phyloP scores from a whole-genome alignment of 2,329 filamentous ascomycete species.

The Xylaria hypoxylon region DNA sequence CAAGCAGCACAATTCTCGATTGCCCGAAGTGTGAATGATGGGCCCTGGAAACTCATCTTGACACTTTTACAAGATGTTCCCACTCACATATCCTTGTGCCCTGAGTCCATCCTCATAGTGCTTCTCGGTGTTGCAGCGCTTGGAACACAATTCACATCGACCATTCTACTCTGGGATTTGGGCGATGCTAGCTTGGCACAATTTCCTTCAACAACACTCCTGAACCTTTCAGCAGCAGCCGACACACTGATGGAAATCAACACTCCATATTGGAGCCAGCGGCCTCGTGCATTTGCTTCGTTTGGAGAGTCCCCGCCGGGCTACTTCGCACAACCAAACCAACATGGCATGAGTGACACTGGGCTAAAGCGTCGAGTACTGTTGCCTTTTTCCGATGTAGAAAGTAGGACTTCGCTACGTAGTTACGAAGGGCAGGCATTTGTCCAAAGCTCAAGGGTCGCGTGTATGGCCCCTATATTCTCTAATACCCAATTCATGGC shows the following conservation, averaged over 20 bases:
- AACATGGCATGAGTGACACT: too few relatives aligned
- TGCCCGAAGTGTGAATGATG: constrained; percentile 7
- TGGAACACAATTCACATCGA: constrained; percentile 9
- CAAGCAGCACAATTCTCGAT: background rate
- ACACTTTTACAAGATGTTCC: background rate
- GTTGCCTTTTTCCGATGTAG: too few relatives aligned
- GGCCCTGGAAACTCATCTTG: background rate
- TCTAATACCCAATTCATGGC: too few relatives aligned
- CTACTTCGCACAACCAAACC: too few relatives aligned
- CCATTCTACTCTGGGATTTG: constrained; percentile 11
- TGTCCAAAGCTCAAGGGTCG: too few relatives aligned
- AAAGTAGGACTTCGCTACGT: too few relatives aligned
- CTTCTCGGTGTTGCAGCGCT: background rate
- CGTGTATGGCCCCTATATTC: too few relatives aligned
- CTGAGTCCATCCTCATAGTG: constrained; percentile 10
- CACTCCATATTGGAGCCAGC: background rate
- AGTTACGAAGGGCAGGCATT: too few relatives aligned
- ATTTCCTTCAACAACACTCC: background rate
- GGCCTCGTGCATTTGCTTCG: background rate
- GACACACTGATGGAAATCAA: background rate
- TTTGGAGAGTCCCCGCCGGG: too few relatives aligned
- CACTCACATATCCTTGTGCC: background rate
- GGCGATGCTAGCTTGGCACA: background rate
- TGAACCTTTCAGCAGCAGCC: background rate
- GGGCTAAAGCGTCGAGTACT: too few relatives aligned